A percentile compares a stretch with the other conserved stretches of the same genome.
These are phyloP conservation scores for Spizellomyces punctatus DNA, from an alignment of 192 early-diverging fungal species.

Conservation along the genomic window DNA sequence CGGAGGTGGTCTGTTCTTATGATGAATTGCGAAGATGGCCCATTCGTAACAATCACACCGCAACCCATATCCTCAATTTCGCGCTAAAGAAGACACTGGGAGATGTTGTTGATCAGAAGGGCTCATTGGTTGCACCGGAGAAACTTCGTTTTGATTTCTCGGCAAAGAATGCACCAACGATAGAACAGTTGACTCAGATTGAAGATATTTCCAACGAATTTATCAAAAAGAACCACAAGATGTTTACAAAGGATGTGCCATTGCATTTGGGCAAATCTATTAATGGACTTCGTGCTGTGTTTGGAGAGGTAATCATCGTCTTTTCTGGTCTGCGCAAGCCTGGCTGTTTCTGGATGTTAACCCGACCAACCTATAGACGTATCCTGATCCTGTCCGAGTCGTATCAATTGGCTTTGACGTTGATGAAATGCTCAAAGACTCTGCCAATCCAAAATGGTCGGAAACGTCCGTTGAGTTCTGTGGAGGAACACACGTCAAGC, in stretches of 20 bases:
- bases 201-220: constrained; percentile 78
- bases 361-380: constrained; percentile 46
- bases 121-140: constrained; percentile 93
- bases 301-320: constrained; percentile 71
- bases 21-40: constrained; percentile 89
- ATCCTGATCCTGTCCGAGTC: constrained; percentile 97
- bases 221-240: constrained; percentile 71
- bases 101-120: constrained; percentile 87
- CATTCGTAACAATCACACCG: constrained; percentile 94
- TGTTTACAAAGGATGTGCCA: constrained; percentile 86
- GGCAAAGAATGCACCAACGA: constrained; percentile 64
- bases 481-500: constrained; percentile 94
- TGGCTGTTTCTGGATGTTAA: neutral
- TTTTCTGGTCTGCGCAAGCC: no score
- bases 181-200: constrained; percentile 69
- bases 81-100: constrained; percentile 85
- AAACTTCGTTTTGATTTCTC: constrained; percentile 97
- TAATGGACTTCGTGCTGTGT: constrained; percentile 92
- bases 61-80: constrained; percentile 95
- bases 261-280: constrained; percentile 81
- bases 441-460: constrained; percentile 78
- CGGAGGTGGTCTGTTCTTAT: constrained; percentile 77
- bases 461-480: constrained; percentile 93
- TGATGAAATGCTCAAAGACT: constrained; percentile 80
- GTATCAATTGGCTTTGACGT: constrained; percentile 90